Conservation (phyloP, 2,329 filamentous ascomycete genomes). For the Monascus ruber region DNA sequence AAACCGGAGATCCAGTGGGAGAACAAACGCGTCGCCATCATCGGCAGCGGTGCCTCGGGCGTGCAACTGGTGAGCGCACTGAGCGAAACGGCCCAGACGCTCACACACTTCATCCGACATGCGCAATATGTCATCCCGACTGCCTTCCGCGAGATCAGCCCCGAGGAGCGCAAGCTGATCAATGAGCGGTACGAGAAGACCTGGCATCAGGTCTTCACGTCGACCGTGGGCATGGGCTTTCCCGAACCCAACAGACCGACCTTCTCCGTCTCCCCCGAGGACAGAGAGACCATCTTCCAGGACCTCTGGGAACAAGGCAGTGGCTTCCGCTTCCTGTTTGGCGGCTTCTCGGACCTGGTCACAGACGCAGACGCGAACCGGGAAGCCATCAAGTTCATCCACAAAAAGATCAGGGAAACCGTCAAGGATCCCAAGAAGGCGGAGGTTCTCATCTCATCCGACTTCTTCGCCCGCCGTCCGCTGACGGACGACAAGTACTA, state of each 20-base stretch:
- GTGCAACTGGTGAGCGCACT: constrained; percentile 41
- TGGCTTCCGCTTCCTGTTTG: constrained; percentile 21
- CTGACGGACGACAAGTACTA: constrained; percentile 13
- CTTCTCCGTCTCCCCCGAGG: not conserved
- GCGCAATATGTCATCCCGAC: not conserved
- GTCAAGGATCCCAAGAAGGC: not conserved
- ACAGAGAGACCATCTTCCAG: not conserved
- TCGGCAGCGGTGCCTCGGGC: constrained; percentile 42
- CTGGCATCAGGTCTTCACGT: constrained; percentile 1
- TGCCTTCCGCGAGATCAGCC: not conserved
- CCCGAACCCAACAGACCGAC: not conserved
- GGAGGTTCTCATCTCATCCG: constrained; percentile 5
- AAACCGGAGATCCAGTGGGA: constrained; percentile 33
- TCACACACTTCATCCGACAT: not conserved
- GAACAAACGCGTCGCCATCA: constrained; percentile 38
- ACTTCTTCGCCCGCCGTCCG: constrained; percentile 9
- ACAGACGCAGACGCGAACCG: constrained; percentile 12
- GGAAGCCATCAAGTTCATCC: not conserved
- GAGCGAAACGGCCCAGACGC: not conserved
- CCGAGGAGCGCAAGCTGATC: not conserved
- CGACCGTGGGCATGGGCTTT: not conserved
- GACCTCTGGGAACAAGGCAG: constrained; percentile 6
- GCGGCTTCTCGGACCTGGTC: constrained; percentile 23
- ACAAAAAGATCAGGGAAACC: not conserved
- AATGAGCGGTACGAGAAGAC: constrained; percentile 1